Conservation (phyloP, 2,329 filamentous ascomycete genomes). For the Metarhizium humberi region DNA sequence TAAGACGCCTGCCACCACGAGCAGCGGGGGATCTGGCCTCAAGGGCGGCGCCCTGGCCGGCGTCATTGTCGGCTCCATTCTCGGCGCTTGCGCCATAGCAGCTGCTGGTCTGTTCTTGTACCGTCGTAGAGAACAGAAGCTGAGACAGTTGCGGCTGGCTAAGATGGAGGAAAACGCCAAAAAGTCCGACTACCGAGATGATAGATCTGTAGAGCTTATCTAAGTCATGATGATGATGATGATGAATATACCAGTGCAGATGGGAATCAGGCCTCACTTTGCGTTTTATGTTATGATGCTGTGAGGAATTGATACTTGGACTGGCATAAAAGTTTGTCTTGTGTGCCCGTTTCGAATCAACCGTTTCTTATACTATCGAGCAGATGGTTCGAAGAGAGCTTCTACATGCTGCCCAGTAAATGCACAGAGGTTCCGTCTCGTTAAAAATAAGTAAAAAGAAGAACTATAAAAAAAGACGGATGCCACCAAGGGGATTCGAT, state of each 20-base stretch:
- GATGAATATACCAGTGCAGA: not conserved
- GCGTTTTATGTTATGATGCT: too few relatives aligned
- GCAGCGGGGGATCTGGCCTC: conserved; percentile 25
- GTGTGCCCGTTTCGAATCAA: too few relatives aligned
- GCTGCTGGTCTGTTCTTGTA: conserved; percentile 49
- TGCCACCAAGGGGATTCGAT: too few relatives aligned
- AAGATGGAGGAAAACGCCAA: not conserved
- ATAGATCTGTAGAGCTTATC: not conserved
- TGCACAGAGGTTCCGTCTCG: too few relatives aligned
- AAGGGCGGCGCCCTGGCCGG: conserved; percentile 65
- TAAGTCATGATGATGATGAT: not conserved
- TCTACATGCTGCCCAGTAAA: too few relatives aligned
- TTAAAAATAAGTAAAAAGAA: too few relatives aligned
- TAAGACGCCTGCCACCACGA: conserved; percentile 14
- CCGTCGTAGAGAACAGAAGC: conserved; percentile 17
- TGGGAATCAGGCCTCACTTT: too few relatives aligned
- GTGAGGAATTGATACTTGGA: too few relatives aligned
- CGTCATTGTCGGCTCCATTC: conserved; percentile 60
- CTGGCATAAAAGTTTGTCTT: too few relatives aligned
- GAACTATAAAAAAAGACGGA: too few relatives aligned
- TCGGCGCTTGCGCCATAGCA: conserved; percentile 50
- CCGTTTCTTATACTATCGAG: too few relatives aligned
- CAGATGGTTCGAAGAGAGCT: too few relatives aligned
- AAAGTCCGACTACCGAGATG: not conserved
- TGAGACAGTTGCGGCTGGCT: conserved; percentile 9